Evolutionary conservation across 164 flowering plant genomes (phyloP), one percentile per base, ranked within the genome.

Genomic region (Vitis cinerea): DNA sequence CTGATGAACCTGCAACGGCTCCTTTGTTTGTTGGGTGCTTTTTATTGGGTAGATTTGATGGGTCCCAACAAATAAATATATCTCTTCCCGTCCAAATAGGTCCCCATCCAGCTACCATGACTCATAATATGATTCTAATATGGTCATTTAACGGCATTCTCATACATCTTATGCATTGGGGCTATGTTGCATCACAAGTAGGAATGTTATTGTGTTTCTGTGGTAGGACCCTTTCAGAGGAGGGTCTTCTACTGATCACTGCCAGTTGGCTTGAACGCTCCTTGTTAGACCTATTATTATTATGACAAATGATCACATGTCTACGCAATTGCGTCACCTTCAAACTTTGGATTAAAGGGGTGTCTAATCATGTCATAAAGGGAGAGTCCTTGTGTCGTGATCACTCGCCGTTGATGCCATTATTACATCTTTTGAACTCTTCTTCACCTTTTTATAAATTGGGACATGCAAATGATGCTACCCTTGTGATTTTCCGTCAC

Each of bases 31-130:
- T 8, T 51, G 13, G 57, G 1, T 64, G 48, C 49, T 80, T 31
- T 53, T 30, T 14, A 17, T 29, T 11, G 50, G 29, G 44, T 30
- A 16, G 66, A 69, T 64, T 15, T 64, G 6, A 27, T 64, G 74
- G 68, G 68, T 13, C 68, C 74, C 19, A 48, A 31, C 14, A 50
- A 13, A 27, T 23, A 8, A 23, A 59, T 59, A 9, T 10, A 23
- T 59, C 10, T 27, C 37, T 7, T 27, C 0, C n/a, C 4, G 13
- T 27, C 37, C 61, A 27, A 59, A 23, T 16, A 3, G 10, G 29
- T 59, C 61, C 11, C 61, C 37, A 27, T 23, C 61, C 11, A 59
- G 29, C 5, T 27, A 10, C 11, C 31, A 59, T 59, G 3, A 59
- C 14, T 13, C 37, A 10, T 23, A 27, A 59, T 27, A 6, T 10